phyloP scores from a whole-genome alignment of 2,329 filamentous ascomycete species.

The Cladosporium phlei region DNA sequence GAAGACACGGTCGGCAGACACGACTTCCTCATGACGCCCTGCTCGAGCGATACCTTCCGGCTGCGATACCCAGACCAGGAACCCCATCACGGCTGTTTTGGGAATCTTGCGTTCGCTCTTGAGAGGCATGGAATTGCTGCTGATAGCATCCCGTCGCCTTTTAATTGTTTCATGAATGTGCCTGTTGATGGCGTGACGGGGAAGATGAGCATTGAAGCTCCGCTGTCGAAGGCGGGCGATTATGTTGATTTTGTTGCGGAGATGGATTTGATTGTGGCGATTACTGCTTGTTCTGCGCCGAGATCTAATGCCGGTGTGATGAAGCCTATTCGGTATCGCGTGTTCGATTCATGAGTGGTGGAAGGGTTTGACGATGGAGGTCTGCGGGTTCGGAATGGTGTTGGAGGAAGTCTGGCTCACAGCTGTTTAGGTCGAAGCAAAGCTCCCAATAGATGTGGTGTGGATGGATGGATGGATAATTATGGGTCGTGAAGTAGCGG shows the following conservation, averaged over 20 bases:
- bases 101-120: conserved; percentile 24
- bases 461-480: too few species aligned
- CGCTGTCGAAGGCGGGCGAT: conserved; percentile 24
- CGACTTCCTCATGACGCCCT: conserved; percentile 24
- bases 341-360: too few species aligned
- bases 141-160: conserved; percentile 23
- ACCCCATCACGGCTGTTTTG: conserved; percentile 26
- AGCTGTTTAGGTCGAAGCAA: too few species aligned
- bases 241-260: conserved; percentile 25
- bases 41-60: conserved; percentile 22
- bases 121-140: conserved; percentile 18
- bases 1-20: conserved; percentile 19
- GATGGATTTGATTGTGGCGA: conserved; percentile 26
- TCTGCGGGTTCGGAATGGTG: too few species aligned
- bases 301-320: conserved; percentile 24
- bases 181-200: conserved; percentile 23
- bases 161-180: conserved; percentile 29
- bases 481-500: too few species aligned
- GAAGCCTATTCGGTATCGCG: conserved; percentile 20
- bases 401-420: too few species aligned
- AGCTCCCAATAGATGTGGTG: too few species aligned
- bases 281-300: conserved; percentile 24
- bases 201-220: conserved; percentile 22
- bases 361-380: too few species aligned
- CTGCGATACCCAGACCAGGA: conserved; percentile 25